Evolutionary conservation across 768 basidiomycete genomes (phyloP).

Genomic region (Tulasnella sp.): DNA sequence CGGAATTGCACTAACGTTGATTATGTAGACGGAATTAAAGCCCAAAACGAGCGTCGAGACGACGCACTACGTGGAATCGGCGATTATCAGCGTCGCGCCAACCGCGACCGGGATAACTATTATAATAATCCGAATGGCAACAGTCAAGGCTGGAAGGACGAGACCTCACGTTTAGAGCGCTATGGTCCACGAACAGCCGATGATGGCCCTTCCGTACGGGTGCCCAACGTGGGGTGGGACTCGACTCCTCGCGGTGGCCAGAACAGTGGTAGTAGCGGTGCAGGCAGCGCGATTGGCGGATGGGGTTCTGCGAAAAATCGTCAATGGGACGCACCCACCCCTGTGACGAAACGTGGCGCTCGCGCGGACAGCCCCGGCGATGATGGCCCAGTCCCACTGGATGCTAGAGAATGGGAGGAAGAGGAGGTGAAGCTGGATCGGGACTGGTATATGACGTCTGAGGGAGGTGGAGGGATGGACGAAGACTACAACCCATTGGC

Average conservation of each 20-base stretch:
- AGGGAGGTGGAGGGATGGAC: constrained; percentile 70
- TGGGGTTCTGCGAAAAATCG: constrained; percentile 48
- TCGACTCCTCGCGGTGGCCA: constrained; percentile 63
- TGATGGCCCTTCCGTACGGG: constrained; percentile 73
- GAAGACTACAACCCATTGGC: constrained; percentile 88
- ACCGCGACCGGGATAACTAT: constrained; percentile 47
- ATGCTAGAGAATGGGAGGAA: constrained; percentile 91
- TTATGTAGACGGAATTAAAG: constrained; percentile 56
- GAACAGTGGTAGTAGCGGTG: constrained; percentile 38
- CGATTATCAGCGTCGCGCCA: constrained; percentile 87
- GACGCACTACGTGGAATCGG: constrained; percentile 70
- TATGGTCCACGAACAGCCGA: constrained; percentile 29
- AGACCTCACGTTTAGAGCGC: constrained; percentile 49
- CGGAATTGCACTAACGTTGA: neutral
- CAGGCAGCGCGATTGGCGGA: constrained; percentile 33
- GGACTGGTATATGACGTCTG: constrained; percentile 92
- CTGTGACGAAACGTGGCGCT: constrained; percentile 41
- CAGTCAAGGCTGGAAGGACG: constrained; percentile 31
- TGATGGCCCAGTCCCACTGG: constrained; percentile 53
- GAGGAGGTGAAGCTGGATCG: constrained; percentile 86
- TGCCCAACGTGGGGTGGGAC: constrained; percentile 90
- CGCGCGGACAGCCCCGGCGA: constrained; percentile 54
- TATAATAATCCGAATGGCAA: constrained; percentile 25
- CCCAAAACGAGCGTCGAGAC: constrained; percentile 41
- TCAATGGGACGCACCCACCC: constrained; percentile 78